A percentile compares a stretch with the other conserved stretches of the same genome.
Conservation (phyloP, 257 asterid species). For the Avicennia marina region DNA sequence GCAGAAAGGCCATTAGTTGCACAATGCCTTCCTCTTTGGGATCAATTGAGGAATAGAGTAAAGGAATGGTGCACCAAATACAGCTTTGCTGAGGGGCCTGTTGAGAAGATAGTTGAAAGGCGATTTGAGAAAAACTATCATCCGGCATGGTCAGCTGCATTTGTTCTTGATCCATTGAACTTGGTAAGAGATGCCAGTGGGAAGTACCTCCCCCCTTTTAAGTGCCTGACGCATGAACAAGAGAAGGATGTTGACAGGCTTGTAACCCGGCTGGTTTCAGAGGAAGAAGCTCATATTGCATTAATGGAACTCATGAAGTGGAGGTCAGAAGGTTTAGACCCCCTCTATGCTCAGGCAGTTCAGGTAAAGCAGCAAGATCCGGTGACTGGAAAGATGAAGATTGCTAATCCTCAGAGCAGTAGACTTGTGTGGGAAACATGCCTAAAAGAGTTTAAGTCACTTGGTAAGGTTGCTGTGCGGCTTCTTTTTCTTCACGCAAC, state of each 20-base stretch:
- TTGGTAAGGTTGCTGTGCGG: conserved; percentile 62
- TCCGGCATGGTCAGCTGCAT: conserved; percentile 81
- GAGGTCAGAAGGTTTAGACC: conserved; percentile 79
- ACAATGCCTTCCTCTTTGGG: conserved; percentile 76
- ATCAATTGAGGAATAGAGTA: conserved; percentile 42
- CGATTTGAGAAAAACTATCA: conserved; percentile 54
- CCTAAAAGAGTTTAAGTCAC: conserved; percentile 46
- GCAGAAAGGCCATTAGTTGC: conserved; percentile 60
- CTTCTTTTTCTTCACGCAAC: conserved; percentile 75
- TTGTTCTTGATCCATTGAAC: conserved; percentile 63
- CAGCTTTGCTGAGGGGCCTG: conserved; percentile 35
- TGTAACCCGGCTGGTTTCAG: conserved; percentile 46
- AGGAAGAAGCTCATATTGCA: conserved; percentile 58
- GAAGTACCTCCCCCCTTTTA: conserved; percentile 68
- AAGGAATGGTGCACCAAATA: conserved; percentile 53
- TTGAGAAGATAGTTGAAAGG: conserved; percentile 44
- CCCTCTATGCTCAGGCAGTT: conserved; percentile 73
- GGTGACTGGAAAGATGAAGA: conserved; percentile 56
- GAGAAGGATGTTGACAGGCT: conserved; percentile 66
- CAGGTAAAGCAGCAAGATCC: conserved; percentile 62
- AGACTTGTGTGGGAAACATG: conserved; percentile 74
- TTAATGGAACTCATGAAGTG: conserved; percentile 75
- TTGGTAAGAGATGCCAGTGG: conserved; percentile 56
- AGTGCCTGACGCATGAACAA: conserved; percentile 53
- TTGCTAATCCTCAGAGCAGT: conserved; percentile 73